phyloP scores from a whole-genome alignment of 352 stramenopile genomes.

The Globisporangium nodosum region DNA sequence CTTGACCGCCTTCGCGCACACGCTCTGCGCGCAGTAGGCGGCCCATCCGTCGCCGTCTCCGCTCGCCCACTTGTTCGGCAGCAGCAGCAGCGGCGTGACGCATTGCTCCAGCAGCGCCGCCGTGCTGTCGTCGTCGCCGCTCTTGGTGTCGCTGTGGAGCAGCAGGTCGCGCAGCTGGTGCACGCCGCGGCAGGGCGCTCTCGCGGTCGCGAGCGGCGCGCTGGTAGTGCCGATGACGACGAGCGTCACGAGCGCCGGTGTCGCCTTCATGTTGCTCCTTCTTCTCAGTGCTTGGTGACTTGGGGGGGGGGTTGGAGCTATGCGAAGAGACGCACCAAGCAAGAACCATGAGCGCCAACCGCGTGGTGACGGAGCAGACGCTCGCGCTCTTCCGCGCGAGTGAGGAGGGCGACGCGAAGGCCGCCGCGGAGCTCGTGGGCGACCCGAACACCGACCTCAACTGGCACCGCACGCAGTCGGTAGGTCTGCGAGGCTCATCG shows the following conservation, averaged over 20 bases:
- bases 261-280: background rate
- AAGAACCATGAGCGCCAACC: slow-evolving; percentile 57
- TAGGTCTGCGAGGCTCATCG: slow-evolving; percentile 5
- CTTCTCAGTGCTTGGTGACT: background rate
- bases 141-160: slow-evolving; percentile 3
- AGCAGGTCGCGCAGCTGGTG: slow-evolving; percentile 17
- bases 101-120: slow-evolving; percentile 17
- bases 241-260: background rate
- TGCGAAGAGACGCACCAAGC: background rate
- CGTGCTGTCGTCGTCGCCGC: background rate
- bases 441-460: slow-evolving; percentile 54
- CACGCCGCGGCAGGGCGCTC: slow-evolving; percentile 18
- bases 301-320: background rate
- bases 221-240: background rate
- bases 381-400: slow-evolving; percentile 54
- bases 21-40: slow-evolving; percentile 34
- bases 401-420: slow-evolving; percentile 40
- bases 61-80: slow-evolving; percentile 26
- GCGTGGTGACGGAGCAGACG: slow-evolving; percentile 49
- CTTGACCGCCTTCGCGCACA: slow-evolving; percentile 22
- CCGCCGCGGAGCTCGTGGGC: slow-evolving; percentile 35
- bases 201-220: background rate
- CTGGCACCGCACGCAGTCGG: slow-evolving; percentile 65
- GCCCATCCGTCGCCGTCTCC: slow-evolving; percentile 12
- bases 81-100: slow-evolving; percentile 28